These are phyloP conservation scores for Calycina herbarum DNA, from an alignment of 2,329 filamentous ascomycete species.

Conservation along the genomic window DNA sequence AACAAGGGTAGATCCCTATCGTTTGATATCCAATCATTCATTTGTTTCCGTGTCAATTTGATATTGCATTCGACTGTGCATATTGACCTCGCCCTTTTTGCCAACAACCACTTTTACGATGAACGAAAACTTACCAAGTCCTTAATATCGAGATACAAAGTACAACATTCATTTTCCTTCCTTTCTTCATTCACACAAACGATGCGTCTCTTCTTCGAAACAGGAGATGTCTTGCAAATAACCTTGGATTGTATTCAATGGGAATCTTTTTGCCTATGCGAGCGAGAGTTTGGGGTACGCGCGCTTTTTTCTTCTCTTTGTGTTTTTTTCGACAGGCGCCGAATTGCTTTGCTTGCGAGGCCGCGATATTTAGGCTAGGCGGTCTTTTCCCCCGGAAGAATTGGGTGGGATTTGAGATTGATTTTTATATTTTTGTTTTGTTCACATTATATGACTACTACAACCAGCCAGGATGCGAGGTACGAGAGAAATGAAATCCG, in stretches of 20 bases:
- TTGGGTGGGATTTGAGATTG: slow-evolving; percentile 22
- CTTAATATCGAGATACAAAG: slow-evolving; percentile 30
- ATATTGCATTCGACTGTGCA: slow-evolving; percentile 42
- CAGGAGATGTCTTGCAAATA: slow-evolving; percentile 13
- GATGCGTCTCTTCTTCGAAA: slow-evolving; percentile 13
- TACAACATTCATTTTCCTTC: slow-evolving; percentile 20
- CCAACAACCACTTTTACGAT: slow-evolving; percentile 31
- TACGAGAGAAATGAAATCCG: slow-evolving; percentile 27
- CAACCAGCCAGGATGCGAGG: slow-evolving; percentile 32
- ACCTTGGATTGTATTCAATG: slow-evolving; percentile 32
- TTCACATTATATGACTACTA: slow-evolving; percentile 27
- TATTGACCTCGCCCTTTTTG: slow-evolving; percentile 32
- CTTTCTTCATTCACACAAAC: slow-evolving; percentile 20
- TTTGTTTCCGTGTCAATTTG: slow-evolving; percentile 38
- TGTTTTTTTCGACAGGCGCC: slow-evolving; percentile 1
- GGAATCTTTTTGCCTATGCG: slow-evolving; percentile 18
- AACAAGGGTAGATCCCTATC: slow-evolving; percentile 38
- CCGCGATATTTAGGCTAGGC: slow-evolving; percentile 8
- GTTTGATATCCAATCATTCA: slow-evolving; percentile 35
- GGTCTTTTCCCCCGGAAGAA: slow-evolving; percentile 3
- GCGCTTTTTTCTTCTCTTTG: slow-evolving; percentile 17
- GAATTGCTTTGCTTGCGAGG: slow-evolving; percentile 16
- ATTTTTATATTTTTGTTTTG: background rate
- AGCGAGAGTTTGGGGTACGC: slow-evolving; percentile 27
- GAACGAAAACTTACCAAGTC: slow-evolving; percentile 33